Percentiles rank a stretch among this genome's conserved stretches.
phyloP scores from a whole-genome alignment of 495 filamentous ascomycete genomes.

The Peziza echinospora region DNA sequence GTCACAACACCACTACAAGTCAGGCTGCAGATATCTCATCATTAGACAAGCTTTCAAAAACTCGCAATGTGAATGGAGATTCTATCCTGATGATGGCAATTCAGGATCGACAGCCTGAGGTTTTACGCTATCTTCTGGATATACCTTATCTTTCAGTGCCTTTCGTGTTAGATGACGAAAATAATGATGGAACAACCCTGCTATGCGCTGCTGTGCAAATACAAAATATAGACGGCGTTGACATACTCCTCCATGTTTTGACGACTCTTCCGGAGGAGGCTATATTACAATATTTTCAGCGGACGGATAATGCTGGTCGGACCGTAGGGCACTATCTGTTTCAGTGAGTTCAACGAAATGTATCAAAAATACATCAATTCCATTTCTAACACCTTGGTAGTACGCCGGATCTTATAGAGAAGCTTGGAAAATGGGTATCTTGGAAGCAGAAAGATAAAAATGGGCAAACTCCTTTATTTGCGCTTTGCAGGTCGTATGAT shows the following conservation, averaged over 20 bases:
- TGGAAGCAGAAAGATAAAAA: constrained; percentile 88
- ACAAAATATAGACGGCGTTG: constrained; percentile 49
- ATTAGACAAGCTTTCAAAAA: constrained; percentile 15
- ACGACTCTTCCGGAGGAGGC: constrained; percentile 29
- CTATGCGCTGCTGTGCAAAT: constrained; percentile 87
- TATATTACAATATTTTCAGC: constrained; percentile 39
- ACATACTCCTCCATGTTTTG: constrained; percentile 49
- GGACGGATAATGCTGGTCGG: constrained; percentile 64
- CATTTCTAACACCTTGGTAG: background rate
- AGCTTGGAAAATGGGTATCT: constrained; percentile 53
- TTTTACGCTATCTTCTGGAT: constrained; percentile 55
- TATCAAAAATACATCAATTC: background rate
- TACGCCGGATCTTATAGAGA: constrained; percentile 52
- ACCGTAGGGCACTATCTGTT: constrained; percentile 94
- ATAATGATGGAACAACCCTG: constrained; percentile 73
- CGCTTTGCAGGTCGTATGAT: constrained; percentile 85
- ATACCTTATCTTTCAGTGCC: constrained; percentile 30
- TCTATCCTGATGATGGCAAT: constrained; percentile 94
- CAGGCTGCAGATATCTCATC: constrained; percentile 16
- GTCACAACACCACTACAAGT: constrained; percentile 16
- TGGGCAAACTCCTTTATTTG: constrained; percentile 89
- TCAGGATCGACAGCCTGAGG: constrained; percentile 46
- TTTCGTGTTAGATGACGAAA: constrained; percentile 62
- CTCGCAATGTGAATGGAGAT: constrained; percentile 33
- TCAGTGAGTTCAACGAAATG: constrained; percentile 29